Base-by-base conservation (phyloP, 345 rosid species). In the Aurinia saxatilis region DNA sequence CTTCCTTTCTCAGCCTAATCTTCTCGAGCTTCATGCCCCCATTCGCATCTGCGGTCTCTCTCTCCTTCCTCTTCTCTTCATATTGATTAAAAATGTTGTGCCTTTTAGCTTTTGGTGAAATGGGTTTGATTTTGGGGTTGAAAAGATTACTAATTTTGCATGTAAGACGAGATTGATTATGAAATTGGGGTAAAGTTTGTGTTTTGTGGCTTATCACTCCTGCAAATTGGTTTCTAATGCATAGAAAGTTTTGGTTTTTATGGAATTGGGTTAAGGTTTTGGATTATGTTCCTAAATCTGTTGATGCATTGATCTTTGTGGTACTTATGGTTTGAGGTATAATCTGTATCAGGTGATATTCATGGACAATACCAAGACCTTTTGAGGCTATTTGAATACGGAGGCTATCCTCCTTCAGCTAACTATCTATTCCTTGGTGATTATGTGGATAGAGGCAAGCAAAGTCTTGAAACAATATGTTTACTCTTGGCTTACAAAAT, bases 281-380 rank as follows among this genome's bases (percentile, higher is more conserved):
- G 42, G 34, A 21, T 33, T 1, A 5, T 53, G 68, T 34, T 50
- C 10, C 6, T 38, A 17, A 27, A 39, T 30, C 14, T 17, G 58
- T 17, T 55, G 29, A 45, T 18, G 13, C 15, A 10, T 31, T 54
- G 17, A 10, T 23, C 14, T 15, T 4, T 65, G 53, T 39, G 34
- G 34, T 53, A 31, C 57, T 51, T 1, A 53, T 37, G 49, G 36
- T 53, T 61, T 41, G 1, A 1, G 1, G 1, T 34, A 12, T 7
- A 11, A 37, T 34, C 17, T 10, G n/a, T n/a, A n/a, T 7, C 82
- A 92, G 98, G 98, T 73, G 98, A 92, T 67, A 78, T 89, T 36
- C 98, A 92, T 59, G 98, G 98, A 62, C 98, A 92, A 52, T 92
- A 85, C 69, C 97, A 78, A 78, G 99, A 93, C 69, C 99, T 93